Evolutionary conservation across 148 eudicot species (phyloP), one percentile per base, ranked within the genome.

Genomic region (Nepenthes gracilis): DNA sequence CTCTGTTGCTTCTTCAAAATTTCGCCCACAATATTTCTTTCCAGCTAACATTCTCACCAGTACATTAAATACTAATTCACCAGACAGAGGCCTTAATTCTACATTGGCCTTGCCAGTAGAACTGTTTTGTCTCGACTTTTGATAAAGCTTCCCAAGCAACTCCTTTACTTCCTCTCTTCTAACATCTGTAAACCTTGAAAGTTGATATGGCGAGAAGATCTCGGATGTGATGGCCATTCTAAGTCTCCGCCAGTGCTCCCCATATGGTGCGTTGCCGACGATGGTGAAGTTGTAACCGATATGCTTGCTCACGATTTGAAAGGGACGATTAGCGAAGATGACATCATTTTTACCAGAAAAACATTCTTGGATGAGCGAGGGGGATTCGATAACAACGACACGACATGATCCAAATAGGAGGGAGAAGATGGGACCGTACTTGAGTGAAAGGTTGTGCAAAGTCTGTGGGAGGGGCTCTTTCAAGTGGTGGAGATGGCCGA

Each of bases 401-500:
- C 34, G 70, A 38, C 62, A 71, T 50, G 43, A 54, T 36, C 81
- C 85, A 15, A 77, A 67, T 5, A 38, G 47, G 55, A 81, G 73
- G 58, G 74, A 68, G 54, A 68, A 59, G 36, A 69, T 66, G 5
- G 77, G 77, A 15, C 83, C 79, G 35, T 57, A 63, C 14, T 62
- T 54, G 1, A 57, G 48, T 38, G 75, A 62, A 64, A 74, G 60
- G 23, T 59, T 37, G 23, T 66, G 69, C 2, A 77, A 54, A 35
- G 79, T 65, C 52, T 57, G 45, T 33, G 71, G 79, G 59, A 77
- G 62, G 12, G 77, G 81, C 57, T 53, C 50, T 49, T 67, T 64
- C 13, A 77, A 65, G 54, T 74, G 77, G 59, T 69, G 75, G 47
- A 81, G 79, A 57, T 81, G 85, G 55, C 85, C 85, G 13, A 77